Percentiles rank a stretch among this genome's conserved stretches.
These are phyloP conservation scores for Microstroma glucosiphilum DNA, from an alignment of 1,284 basidiomycete genomes.

Conservation along the genomic window DNA sequence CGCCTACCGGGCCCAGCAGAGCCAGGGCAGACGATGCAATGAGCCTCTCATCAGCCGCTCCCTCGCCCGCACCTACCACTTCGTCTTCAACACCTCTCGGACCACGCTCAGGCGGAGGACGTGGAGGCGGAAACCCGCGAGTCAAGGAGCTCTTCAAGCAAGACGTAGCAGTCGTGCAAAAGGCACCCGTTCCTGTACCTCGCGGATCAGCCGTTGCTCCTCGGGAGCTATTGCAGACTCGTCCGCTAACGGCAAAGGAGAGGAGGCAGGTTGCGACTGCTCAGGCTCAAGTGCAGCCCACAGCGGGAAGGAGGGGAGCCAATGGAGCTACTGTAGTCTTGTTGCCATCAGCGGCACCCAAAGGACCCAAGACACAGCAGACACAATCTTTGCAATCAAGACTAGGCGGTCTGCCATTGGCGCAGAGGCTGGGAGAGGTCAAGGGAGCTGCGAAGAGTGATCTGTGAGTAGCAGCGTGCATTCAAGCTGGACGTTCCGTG, in stretches of 20 bases:
- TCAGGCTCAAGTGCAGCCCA: background rate
- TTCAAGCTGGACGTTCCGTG: no score
- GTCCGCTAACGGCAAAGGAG: background rate
- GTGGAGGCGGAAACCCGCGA: background rate
- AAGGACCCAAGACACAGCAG: background rate
- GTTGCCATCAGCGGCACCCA: background rate
- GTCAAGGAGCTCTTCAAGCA: background rate
- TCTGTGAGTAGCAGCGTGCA: background rate
- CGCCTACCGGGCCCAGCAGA: background rate
- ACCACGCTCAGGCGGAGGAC: background rate
- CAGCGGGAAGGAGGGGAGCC: background rate
- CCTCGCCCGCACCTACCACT: background rate
- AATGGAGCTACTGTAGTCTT: background rate
- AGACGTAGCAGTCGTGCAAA: background rate
- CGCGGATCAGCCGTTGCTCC: constrained; percentile 1
- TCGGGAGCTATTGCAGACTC: background rate
- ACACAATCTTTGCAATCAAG: background rate
- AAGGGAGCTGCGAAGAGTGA: background rate
- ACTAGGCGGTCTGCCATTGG: constrained; percentile 1
- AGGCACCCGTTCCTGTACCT: background rate
- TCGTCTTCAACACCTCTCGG: background rate
- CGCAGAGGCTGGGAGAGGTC: constrained; percentile 4
- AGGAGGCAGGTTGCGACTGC: background rate
- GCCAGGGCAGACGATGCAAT: background rate
- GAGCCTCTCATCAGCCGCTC: background rate